These are phyloP conservation scores for Emergomyces orientalis DNA, from an alignment of 2,329 filamentous ascomycete species.

Conservation along the genomic window DNA sequence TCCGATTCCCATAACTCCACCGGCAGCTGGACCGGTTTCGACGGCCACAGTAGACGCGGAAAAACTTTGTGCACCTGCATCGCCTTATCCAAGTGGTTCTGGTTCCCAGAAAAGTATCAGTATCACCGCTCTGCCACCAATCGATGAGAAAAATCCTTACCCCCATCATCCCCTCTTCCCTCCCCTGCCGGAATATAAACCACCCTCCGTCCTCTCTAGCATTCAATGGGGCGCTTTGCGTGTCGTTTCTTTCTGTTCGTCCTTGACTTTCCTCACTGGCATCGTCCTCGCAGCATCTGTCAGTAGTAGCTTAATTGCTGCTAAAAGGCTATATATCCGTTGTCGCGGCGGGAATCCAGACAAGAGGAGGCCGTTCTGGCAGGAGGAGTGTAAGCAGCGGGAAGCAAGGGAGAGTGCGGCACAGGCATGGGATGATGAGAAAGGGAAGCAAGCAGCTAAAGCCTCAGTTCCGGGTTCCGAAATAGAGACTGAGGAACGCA, in stretches of 20 bases:
- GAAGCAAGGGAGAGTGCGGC: constrained; percentile 50
- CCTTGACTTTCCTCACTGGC: constrained; percentile 63
- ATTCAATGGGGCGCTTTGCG: constrained; percentile 59
- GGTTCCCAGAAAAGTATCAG: background rate
- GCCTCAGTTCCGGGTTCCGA: constrained; percentile 23
- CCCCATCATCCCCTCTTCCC: constrained; percentile 74
- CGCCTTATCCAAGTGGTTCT: background rate
- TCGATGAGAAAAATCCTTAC: background rate
- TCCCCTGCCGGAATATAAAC: constrained; percentile 70
- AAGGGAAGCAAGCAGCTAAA: background rate
- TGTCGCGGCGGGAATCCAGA: constrained; percentile 54
- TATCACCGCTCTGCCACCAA: background rate
- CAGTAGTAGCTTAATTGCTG: constrained; percentile 51
- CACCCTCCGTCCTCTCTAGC: constrained; percentile 56
- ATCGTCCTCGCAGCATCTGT: constrained; percentile 68
- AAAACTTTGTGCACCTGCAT: background rate
- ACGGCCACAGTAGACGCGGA: too few relatives aligned
- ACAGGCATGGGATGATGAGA: constrained; percentile 49
- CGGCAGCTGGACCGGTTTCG: background rate
- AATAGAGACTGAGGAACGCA: constrained; percentile 35
- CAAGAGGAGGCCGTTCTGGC: constrained; percentile 55
- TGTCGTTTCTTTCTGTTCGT: constrained; percentile 62
- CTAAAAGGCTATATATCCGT: constrained; percentile 43
- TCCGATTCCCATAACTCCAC: background rate
- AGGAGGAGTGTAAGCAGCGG: constrained; percentile 58